Base-by-base conservation (phyloP, 495 filamentous ascomycete genomes). In the Annulohypoxylon bovei region DNA sequence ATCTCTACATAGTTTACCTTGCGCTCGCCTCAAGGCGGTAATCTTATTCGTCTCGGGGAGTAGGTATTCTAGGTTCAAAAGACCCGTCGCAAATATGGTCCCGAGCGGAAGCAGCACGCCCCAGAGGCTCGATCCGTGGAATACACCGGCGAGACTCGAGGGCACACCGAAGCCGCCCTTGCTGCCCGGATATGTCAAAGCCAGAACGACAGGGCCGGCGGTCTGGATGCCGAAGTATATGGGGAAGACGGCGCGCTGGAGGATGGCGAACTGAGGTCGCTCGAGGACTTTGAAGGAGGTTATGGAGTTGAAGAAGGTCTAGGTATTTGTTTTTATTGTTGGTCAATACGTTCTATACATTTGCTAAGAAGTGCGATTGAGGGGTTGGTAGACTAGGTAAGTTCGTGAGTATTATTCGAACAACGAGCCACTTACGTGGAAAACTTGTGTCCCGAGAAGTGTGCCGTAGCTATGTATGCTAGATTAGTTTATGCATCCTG, bases 151-250 rank as follows among this genome's bases (percentile, higher is more conserved):
- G 7, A 92, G 32, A 50, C 87, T 82, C 6, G 79, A 79, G 39
- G 72, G 30, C 3, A 65, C 55, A n/a, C 78, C 76, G n/a, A 80
- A 68, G 8, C 69, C 40, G 73, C 76, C 61, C 64, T 72, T 57
- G 57, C 77, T 72, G n/a, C 82, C 84, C 42, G 92, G 92, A 74
- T 91, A 94, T 33, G 95, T 98, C 58, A 96, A 75, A n/a, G 91
- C 89, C 7, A 97, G 81, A 18, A 93, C 70, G 12, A 88, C 77
- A 6, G 95, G 92, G 2, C 93, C 82, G 4, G 86, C 84, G 3
- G 91, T 88, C 82, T 97, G 94, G 44, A 97, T 78, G 23, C 86
- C 82, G 79, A 98, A 97, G 82, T 95, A 98, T 70, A 90, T 79
- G 22, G 95, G 95, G 81, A 96, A 95, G 73, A 93, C 88, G 71